phyloP scores from a whole-genome alignment of 73 alveolate species.

The Tetrahymena borealis region DNA sequence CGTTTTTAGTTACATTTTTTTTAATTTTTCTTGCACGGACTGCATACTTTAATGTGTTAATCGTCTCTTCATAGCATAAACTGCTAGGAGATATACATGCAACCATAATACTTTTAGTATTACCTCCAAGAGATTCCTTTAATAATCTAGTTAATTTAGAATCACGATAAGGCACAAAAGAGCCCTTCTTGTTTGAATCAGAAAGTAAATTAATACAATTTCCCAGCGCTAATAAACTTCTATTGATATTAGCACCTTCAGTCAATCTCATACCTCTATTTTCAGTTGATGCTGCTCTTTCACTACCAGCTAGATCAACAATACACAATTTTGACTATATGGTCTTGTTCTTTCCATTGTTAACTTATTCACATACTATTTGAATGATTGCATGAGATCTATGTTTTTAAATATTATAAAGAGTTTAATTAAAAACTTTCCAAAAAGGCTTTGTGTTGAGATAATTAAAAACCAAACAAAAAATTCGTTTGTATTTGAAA shows the following conservation, averaged over 20 bases:
- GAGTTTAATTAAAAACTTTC: constrained; percentile 74
- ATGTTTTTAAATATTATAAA: constrained; percentile 42
- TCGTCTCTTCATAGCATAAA: constrained; percentile 64
- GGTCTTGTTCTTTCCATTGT: constrained; percentile 56
- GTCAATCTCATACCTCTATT: constrained; percentile 74
- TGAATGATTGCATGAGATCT: constrained; percentile 94
- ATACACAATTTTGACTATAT: constrained; percentile 65
- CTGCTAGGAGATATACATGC: constrained; percentile 73
- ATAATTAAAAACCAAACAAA: neutral
- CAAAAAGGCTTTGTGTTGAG: constrained; percentile 67
- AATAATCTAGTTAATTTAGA: constrained; percentile 89
- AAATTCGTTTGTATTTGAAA: neutral
- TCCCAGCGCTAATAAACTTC: constrained; percentile 75
- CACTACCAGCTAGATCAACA: constrained; percentile 83
- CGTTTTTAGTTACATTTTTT: constrained; percentile 24
- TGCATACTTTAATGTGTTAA: constrained; percentile 72
- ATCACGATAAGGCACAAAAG: constrained; percentile 87
- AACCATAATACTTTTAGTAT: constrained; percentile 69
- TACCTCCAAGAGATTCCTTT: constrained; percentile 91
- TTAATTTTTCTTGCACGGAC: constrained; percentile 68
- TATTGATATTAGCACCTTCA: constrained; percentile 88
- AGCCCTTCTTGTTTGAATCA: constrained; percentile 73
- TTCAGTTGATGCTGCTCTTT: constrained; percentile 71
- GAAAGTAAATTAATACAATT: constrained; percentile 82
- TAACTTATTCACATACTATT: constrained; percentile 28